Conservation (phyloP, 2,329 filamentous ascomycete genomes). For the Arthrobotrys pseudoclavata region DNA sequence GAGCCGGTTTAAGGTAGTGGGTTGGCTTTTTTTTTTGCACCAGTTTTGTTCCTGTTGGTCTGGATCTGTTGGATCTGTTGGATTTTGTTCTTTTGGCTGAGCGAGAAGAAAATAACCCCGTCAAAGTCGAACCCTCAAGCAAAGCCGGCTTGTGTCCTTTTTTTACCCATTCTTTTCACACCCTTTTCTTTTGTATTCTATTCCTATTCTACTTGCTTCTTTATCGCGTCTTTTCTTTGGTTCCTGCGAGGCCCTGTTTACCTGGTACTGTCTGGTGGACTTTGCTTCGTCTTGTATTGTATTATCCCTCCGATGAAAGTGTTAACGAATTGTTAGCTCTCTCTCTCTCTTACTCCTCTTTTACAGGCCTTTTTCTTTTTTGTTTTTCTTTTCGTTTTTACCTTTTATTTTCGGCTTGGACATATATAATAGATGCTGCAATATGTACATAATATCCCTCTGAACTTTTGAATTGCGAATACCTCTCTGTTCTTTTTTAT, state of each 20-base stretch:
- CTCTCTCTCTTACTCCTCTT: conserved; percentile 16
- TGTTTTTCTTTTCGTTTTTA: conserved; percentile 37
- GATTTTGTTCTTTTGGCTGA: conserved; percentile 36
- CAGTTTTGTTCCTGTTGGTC: conserved; percentile 30
- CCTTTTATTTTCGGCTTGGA: conserved; percentile 36
- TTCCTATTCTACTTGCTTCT: not conserved
- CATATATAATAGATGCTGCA: conserved; percentile 49
- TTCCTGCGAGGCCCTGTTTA: conserved; percentile 25
- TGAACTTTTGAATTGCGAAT: conserved; percentile 19
- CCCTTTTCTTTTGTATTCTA: conserved; percentile 24
- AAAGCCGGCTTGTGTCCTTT: conserved; percentile 16
- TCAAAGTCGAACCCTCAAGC: conserved; percentile 5
- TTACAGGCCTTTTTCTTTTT: conserved; percentile 33
- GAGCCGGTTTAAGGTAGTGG: conserved; percentile 47
- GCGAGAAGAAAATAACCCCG: conserved; percentile 14
- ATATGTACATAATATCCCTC: conserved; percentile 49
- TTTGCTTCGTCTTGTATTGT: not conserved
- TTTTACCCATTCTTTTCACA: conserved; percentile 19
- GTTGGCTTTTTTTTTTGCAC: conserved; percentile 39
- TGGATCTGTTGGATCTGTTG: conserved; percentile 10
- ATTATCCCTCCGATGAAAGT: conserved; percentile 2
- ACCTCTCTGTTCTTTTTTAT: not conserved
- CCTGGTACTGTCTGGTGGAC: not conserved
- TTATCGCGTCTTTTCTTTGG: conserved; percentile 8
- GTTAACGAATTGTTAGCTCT: conserved; percentile 21